Conservation (phyloP, 2,329 filamentous ascomycete genomes). For the Neopestalotiopsis rosae region DNA sequence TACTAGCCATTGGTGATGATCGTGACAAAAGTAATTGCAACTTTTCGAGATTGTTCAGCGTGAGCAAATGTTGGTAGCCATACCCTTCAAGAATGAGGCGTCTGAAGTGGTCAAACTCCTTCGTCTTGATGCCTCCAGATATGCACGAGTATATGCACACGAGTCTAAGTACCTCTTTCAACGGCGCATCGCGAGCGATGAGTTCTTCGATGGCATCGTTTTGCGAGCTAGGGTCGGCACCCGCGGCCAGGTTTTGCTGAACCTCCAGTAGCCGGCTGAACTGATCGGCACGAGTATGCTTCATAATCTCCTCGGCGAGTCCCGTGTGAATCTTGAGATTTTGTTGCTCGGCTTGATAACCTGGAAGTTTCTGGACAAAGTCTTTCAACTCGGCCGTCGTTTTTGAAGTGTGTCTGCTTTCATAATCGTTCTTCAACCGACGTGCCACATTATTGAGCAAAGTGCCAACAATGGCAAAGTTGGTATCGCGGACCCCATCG, state of each 20-base stretch:
- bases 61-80: slow-evolving; percentile 92
- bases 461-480: slow-evolving; percentile 92
- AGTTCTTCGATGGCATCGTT: slow-evolving; percentile 92
- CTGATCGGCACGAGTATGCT: slow-evolving; percentile 85
- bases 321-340: slow-evolving; percentile 92
- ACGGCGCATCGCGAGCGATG: slow-evolving; percentile 83
- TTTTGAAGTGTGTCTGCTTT: slow-evolving; percentile 84
- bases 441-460: slow-evolving; percentile 90
- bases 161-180: slow-evolving; percentile 82
- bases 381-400: slow-evolving; percentile 90
- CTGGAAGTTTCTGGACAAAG: slow-evolving; percentile 92
- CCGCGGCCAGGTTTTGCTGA: slow-evolving; percentile 92
- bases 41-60: slow-evolving; percentile 86
- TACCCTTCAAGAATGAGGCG: slow-evolving; percentile 89
- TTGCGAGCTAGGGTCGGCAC: slow-evolving; percentile 85
- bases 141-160: slow-evolving; percentile 92
- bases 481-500: slow-evolving; percentile 84
- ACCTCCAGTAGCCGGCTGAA: slow-evolving; percentile 91
- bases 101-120: slow-evolving; percentile 89
- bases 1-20: slow-evolving; percentile 77
- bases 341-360: slow-evolving; percentile 91
- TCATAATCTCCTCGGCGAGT: slow-evolving; percentile 93
- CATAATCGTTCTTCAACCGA: slow-evolving; percentile 83
- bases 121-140: slow-evolving; percentile 83
- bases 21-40: slow-evolving; percentile 83